These are phyloP conservation scores for Pythium apleroticum DNA, from an alignment of 352 stramenopile genomes.

Conservation along the genomic window DNA sequence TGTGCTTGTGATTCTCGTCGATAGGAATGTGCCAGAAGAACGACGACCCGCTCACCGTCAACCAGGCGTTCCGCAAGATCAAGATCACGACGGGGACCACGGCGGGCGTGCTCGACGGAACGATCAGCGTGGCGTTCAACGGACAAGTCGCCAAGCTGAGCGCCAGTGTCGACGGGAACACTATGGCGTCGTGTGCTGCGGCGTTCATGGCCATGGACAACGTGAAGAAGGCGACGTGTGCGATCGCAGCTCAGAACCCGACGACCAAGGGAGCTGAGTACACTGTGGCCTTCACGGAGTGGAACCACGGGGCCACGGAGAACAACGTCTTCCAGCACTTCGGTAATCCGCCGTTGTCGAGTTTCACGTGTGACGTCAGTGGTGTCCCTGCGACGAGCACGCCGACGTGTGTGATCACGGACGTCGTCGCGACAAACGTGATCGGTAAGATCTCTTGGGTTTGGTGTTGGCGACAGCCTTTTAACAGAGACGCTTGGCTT, in stretches of 20 bases:
- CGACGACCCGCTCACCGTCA: constrained; percentile 79
- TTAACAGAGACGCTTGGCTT: not conserved
- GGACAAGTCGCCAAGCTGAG: constrained; percentile 44
- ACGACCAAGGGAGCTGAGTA: constrained; percentile 55
- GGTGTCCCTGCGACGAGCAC: constrained; percentile 42
- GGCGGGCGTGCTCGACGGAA: constrained; percentile 30
- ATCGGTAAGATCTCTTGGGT: constrained; percentile 36
- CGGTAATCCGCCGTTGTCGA: constrained; percentile 67
- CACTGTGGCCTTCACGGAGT: constrained; percentile 68
- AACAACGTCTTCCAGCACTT: constrained; percentile 84
- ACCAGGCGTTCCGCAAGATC: constrained; percentile 63
- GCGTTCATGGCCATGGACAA: constrained; percentile 47
- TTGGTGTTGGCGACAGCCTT: too few relatives aligned
- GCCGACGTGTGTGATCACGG: constrained; percentile 65
- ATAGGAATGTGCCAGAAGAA: constrained; percentile 85
- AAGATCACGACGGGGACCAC: constrained; percentile 47
- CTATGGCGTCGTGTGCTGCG: constrained; percentile 31
- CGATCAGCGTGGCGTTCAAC: constrained; percentile 49
- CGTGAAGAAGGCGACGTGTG: constrained; percentile 41
- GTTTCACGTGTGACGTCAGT: constrained; percentile 79
- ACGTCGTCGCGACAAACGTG: constrained; percentile 49
- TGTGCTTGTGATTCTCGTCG: not conserved
- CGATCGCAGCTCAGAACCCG: constrained; percentile 31
- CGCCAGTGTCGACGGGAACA: constrained; percentile 37
- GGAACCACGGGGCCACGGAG: constrained; percentile 54